phyloP scores from a whole-genome alignment of 192 early-diverging fungal species.

The Diversispora epigaea region DNA sequence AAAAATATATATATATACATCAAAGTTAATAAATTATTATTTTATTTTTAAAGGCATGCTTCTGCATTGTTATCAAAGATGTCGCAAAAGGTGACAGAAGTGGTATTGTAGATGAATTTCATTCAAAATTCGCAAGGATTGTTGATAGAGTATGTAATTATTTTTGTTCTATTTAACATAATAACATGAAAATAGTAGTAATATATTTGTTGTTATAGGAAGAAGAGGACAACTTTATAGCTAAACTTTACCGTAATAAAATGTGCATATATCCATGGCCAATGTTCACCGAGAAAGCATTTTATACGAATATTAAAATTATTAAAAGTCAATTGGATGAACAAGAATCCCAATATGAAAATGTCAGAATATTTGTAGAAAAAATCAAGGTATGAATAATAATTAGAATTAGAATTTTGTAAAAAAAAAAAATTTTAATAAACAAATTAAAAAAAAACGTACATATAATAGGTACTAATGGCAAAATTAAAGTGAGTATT shows the following conservation, averaged over 20 bases:
- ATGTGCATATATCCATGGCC: conserved; percentile 35
- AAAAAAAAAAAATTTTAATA: neutral
- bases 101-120: conserved; percentile 29
- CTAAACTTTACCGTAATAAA: conserved; percentile 29
- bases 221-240: conserved; percentile 33
- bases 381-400: conserved; percentile 24
- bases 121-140: conserved; percentile 27
- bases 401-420: neutral
- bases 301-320: conserved; percentile 19
- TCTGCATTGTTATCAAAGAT: conserved; percentile 36
- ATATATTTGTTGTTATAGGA: conserved; percentile 7
- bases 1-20: neutral
- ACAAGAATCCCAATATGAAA: conserved; percentile 23
- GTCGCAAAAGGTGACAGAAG: conserved; percentile 25
- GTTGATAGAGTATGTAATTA: neutral
- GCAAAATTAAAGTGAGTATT: conserved; percentile 22
- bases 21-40: neutral
- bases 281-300: conserved; percentile 29
- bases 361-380: conserved; percentile 15
- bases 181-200: neutral
- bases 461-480: neutral
- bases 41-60: conserved; percentile 5
- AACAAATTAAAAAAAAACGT: too few relatives aligned
- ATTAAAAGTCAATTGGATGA: conserved; percentile 19
- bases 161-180: neutral